Evolutionary conservation across 352 stramenopile genomes (phyloP), one percentile per base, ranked within the genome.

Genomic region (Phytopythium helicoides): DNA sequence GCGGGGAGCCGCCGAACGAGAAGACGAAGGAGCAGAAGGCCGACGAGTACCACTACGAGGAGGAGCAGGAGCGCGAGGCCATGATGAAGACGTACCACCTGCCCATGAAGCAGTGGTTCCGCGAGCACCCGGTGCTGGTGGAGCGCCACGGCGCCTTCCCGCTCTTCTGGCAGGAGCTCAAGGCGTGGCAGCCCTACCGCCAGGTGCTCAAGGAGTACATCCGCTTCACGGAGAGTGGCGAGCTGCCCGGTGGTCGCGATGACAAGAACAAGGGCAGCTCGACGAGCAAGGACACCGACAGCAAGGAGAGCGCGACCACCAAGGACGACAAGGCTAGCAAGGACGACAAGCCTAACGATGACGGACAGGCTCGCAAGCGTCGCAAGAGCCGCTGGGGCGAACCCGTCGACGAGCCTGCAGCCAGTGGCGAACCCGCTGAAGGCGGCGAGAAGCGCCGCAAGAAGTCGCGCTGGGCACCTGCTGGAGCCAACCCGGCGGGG

Each of bases 131-230:
- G 11, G 40, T 65, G 11, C 66, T 89, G 8, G 47, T 64, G 54
- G 56, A 74, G 5, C 92, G 86, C 40, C 90, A 98, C 60, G 95
- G 94, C n/a, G 64, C 65, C 15, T 98, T 96, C 72, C 95, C 94
- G 34, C 59, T 90, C 16, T 97, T 99, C 58, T 98, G 94, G 94
- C 92, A 97, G 68, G 94, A 98, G 66, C 75, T 98, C 22, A 86
- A 97, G 60, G 92, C 80, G 40, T 98, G 95, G 95, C 60, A 66
- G 35, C 89, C 88, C 52, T 98, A 97, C 68, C 95, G 93, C 25
- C 86, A 97, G 48, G 84, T 97, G 34, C 71, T 96, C 10, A 94
- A 96, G 60, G 66, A 81, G 53, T 98, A 93, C 63, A 74, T 98
- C 50, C 82, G 76, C 47, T 81, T 86, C 47, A 94, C 71, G 23